These are phyloP conservation scores for Lumnitzera racemosa DNA, from an alignment of 345 rosid genomes.

Conservation along the genomic window DNA sequence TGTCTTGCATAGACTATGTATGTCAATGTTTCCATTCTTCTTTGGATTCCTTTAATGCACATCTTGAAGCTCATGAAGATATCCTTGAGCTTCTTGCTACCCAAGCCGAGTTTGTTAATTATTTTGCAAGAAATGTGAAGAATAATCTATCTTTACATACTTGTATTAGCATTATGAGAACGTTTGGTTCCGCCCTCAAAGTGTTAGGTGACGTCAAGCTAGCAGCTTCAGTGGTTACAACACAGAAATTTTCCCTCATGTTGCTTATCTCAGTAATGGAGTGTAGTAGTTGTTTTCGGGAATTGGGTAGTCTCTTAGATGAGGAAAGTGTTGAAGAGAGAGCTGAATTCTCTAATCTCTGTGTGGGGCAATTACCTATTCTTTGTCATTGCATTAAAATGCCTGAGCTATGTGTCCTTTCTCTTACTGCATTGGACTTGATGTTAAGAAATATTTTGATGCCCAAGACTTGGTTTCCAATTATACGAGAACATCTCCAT, in stretches of 20 bases:
- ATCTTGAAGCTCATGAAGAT: constrained; percentile 41
- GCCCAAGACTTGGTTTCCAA: constrained; percentile 83
- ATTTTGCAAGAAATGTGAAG: constrained; percentile 39
- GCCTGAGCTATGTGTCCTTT: constrained; percentile 46
- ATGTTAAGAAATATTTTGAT: constrained; percentile 50
- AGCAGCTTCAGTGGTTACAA: constrained; percentile 30
- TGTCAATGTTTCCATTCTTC: constrained; percentile 31
- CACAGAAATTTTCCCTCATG: constrained; percentile 53
- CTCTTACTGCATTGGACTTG: constrained; percentile 56
- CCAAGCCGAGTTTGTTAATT: constrained; percentile 61
- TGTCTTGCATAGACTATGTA: constrained; percentile 44
- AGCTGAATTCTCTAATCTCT: constrained; percentile 57
- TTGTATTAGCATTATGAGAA: constrained; percentile 45
- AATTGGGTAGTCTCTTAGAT: constrained; percentile 19
- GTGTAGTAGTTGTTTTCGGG: constrained; percentile 23
- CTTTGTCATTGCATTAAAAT: constrained; percentile 56
- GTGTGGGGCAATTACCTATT: constrained; percentile 59
- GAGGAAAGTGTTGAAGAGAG: constrained; percentile 36
- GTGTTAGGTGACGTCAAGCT: constrained; percentile 44
- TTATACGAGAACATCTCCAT: constrained; percentile 61
- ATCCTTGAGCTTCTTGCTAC: constrained; percentile 53
- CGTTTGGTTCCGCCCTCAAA: constrained; percentile 55
- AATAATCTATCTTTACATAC: constrained; percentile 33
- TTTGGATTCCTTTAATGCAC: constrained; percentile 38
- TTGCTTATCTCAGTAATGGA: constrained; percentile 50